These are phyloP conservation scores for Hyaloperonospora brassicae DNA, from an alignment of 352 stramenopile species.

Conservation along the genomic window DNA sequence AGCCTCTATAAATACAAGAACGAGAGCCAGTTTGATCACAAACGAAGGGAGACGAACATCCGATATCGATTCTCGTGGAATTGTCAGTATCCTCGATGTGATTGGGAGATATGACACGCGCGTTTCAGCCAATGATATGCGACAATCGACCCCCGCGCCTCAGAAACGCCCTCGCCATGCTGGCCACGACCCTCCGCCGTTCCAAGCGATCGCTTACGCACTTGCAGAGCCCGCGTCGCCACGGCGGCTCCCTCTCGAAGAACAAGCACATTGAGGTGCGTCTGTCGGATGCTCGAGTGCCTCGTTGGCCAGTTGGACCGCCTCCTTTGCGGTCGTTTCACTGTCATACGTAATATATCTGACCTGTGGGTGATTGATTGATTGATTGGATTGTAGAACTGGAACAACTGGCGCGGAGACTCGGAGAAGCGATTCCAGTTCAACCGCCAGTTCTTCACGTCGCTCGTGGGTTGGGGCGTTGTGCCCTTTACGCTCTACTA, in stretches of 20 bases:
- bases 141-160: conserved; percentile 15
- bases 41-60: too few relatives aligned
- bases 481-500: conserved; percentile 61
- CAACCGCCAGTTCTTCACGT: conserved; percentile 54
- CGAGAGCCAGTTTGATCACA: too few relatives aligned
- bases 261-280: conserved; percentile 80
- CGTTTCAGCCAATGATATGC: conserved; percentile 19
- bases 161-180: conserved; percentile 24
- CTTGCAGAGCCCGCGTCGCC: conserved; percentile 58
- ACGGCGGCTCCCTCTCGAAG: conserved; percentile 69
- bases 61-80: conserved; percentile 8
- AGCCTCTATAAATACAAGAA: too few relatives aligned
- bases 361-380: background rate
- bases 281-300: background rate
- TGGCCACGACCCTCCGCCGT: conserved; percentile 44
- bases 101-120: conserved; percentile 3
- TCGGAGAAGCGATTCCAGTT: conserved; percentile 81
- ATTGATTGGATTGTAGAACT: conserved; percentile 39
- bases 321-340: background rate
- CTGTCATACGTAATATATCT: background rate
- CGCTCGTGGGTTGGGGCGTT: conserved; percentile 42
- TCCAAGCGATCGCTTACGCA: conserved; percentile 35
- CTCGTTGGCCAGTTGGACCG: too few relatives aligned
- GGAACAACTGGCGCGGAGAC: conserved; percentile 82
- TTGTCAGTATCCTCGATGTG: background rate